Evolutionary conservation across 805 yeast species (phyloP).

Genomic region (Suhomyces vadensis): DNA sequence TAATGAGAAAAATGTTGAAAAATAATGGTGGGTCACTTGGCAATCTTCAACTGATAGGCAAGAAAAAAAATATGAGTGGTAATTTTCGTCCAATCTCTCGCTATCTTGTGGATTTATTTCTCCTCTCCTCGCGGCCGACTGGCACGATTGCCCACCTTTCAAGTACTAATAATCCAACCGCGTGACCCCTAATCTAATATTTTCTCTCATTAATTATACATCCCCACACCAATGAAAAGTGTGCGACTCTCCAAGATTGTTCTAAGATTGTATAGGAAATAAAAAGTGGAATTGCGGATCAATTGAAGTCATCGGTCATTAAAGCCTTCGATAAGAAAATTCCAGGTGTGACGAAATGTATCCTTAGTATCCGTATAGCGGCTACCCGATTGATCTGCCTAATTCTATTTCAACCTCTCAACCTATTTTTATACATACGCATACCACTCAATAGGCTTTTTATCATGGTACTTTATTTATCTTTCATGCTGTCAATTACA

Average conservation of each 20-base stretch:
- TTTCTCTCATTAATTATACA: background rate
- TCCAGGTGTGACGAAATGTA: background rate
- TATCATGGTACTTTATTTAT: no score
- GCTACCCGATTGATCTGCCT: background rate
- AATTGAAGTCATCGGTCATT: background rate
- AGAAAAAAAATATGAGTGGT: background rate
- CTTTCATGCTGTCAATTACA: background rate
- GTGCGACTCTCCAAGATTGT: background rate
- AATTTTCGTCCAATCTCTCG: background rate
- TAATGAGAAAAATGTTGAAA: no score
- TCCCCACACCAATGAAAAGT: slow-evolving; percentile 3
- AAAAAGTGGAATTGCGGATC: background rate
- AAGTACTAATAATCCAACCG: background rate
- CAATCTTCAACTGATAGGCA: no score
- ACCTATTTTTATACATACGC: no score
- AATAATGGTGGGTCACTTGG: background rate
- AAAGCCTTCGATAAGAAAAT: background rate
- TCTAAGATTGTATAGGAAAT: background rate
- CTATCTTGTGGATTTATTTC: background rate
- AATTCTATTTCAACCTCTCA: no score
- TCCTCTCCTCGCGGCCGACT: background rate
- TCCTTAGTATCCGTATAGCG: background rate
- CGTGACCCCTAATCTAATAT: background rate
- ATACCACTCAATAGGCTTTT: no score
- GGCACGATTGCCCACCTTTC: background rate